phyloP scores from a whole-genome alignment of 2,329 filamentous ascomycete species.

The Nakataea oryzae region DNA sequence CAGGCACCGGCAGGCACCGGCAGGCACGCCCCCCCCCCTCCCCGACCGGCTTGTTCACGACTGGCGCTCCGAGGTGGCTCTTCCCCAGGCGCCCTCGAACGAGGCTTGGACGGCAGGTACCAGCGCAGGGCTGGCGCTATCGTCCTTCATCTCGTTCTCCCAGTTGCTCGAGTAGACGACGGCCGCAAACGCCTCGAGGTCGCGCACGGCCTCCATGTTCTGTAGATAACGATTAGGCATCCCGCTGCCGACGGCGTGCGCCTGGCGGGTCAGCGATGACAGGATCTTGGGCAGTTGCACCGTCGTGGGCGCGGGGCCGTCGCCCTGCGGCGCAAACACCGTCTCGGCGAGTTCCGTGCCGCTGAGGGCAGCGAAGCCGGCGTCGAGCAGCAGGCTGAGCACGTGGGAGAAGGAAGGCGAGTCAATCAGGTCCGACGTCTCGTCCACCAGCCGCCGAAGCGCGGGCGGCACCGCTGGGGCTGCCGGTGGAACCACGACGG shows the following conservation, averaged over 20 bases:
- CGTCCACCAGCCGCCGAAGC: constrained; percentile 79
- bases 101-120: constrained; percentile 5
- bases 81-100: constrained; percentile 1
- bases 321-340: constrained; percentile 44
- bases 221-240: constrained; percentile 61
- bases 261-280: constrained; percentile 82
- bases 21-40: no score
- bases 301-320: constrained; percentile 32
- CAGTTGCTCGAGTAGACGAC: constrained; percentile 83
- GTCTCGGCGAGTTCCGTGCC: constrained; percentile 71
- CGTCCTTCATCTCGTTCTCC: constrained; percentile 51
- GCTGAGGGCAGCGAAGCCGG: constrained; percentile 74
- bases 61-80: neutral
- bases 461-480: constrained; percentile 38
- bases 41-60: neutral
- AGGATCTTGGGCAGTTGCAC: constrained; percentile 75
- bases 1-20: no score
- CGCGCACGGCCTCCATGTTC: constrained; percentile 65
- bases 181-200: constrained; percentile 74
- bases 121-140: constrained; percentile 26
- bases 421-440: constrained; percentile 91
- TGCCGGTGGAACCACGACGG: constrained; percentile 11
- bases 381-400: constrained; percentile 74
- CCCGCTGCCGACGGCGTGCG: constrained; percentile 77
- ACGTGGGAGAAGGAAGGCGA: constrained; percentile 86